Conservation (phyloP, 2,329 filamentous ascomycete species). For the Rhinocladiella mackenziei region DNA sequence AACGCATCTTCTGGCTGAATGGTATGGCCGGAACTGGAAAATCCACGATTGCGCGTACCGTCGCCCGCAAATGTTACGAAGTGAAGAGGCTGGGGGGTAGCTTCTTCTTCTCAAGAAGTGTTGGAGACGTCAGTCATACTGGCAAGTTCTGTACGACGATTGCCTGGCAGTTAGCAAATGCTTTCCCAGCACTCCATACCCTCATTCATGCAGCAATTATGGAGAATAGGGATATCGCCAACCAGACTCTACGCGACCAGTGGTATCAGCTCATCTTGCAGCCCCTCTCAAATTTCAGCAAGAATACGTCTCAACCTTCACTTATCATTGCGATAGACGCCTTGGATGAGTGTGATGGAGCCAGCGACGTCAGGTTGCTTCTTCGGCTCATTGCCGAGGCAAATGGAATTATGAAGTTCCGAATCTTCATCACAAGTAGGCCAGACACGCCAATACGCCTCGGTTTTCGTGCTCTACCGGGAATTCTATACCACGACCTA, state of each 20-base stretch:
- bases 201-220: not conserved
- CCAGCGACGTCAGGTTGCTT: not conserved
- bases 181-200: not conserved
- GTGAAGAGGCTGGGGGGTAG: constrained; percentile 10
- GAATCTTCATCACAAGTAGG: not conserved
- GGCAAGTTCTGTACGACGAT: not conserved
- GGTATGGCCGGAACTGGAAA: constrained; percentile 38
- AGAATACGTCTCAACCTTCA: not conserved
- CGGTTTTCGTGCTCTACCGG: not conserved
- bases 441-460: not conserved
- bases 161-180: not conserved
- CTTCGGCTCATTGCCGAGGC: not conserved
- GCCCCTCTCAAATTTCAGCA: no score
- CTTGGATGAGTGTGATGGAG: not conserved
- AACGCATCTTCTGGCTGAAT: constrained; percentile 37
- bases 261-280: not conserved
- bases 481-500: not conserved
- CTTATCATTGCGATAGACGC: not conserved
- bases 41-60: constrained; percentile 36
- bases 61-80: constrained; percentile 25
- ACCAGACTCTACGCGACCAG: not conserved
- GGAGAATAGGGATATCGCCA: not conserved
- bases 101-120: constrained; percentile 3
- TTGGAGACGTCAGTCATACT: not conserved
- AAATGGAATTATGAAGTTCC: not conserved